Conservation (phyloP, 306 rosid genomes). For the Dryas alaskensis region DNA sequence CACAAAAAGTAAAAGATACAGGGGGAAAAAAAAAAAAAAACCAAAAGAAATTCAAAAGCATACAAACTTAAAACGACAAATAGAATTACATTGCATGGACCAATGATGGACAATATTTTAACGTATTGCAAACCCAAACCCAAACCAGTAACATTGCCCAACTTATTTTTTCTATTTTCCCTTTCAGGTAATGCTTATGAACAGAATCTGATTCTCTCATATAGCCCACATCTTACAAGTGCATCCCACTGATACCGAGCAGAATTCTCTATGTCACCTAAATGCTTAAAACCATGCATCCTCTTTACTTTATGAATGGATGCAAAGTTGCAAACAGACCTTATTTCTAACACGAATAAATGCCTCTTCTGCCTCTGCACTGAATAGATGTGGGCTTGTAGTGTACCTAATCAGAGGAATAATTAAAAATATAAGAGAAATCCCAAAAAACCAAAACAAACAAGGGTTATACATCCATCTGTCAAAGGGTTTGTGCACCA, state of each 20-base stretch:
- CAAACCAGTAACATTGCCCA: background rate
- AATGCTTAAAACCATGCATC: background rate
- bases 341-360: constrained; percentile 79
- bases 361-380: constrained; percentile 76
- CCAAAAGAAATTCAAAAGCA: background rate
- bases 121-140: background rate
- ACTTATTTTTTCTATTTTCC: background rate
- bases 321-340: constrained; percentile 40
- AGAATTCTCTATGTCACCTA: background rate
- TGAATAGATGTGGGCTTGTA: constrained; percentile 91
- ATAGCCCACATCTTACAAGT: background rate
- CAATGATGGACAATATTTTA: background rate
- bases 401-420: constrained; percentile 56
- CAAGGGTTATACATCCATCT: constrained; percentile 4
- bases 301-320: background rate
- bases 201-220: background rate
- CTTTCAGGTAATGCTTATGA: background rate
- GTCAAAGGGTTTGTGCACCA: constrained; percentile 10
- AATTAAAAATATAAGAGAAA: background rate
- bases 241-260: background rate
- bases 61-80: background rate
- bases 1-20: constrained; percentile 3
- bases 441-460: background rate
- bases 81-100: background rate
- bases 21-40: too few species aligned